Conservation (phyloP, 2,329 filamentous ascomycete genomes). For the Penicillium sp. region DNA sequence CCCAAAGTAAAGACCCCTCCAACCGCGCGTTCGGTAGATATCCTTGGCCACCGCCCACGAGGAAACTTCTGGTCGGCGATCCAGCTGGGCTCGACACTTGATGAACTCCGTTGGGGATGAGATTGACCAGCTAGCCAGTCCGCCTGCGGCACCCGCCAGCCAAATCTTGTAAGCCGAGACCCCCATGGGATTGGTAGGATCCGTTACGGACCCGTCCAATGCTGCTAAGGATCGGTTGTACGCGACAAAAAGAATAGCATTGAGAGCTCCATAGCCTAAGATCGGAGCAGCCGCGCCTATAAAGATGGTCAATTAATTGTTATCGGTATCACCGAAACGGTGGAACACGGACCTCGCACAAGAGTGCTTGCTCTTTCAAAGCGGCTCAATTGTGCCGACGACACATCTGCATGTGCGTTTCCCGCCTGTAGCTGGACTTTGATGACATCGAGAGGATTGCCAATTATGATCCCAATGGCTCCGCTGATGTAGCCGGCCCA, state of each 20-base stretch:
- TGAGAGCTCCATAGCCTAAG: slow-evolving; percentile 85
- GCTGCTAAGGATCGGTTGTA: slow-evolving; percentile 80
- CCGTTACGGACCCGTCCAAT: slow-evolving; percentile 49
- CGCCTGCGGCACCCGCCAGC: slow-evolving; percentile 76
- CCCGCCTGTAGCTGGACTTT: slow-evolving; percentile 80
- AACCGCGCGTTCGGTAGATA: slow-evolving; percentile 58
- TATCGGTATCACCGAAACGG: too few relatives aligned
- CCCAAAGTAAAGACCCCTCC: slow-evolving; percentile 76
- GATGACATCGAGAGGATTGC: slow-evolving; percentile 78
- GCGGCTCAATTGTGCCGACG: slow-evolving; percentile 29
- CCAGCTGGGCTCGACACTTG: slow-evolving; percentile 84
- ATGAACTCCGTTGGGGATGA: slow-evolving; percentile 87
- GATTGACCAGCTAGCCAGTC: slow-evolving; percentile 80
- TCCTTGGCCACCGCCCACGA: slow-evolving; percentile 65
- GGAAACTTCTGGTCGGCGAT: slow-evolving; percentile 47
- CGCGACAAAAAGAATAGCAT: slow-evolving; percentile 83
- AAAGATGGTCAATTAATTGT: slow-evolving; percentile 7
- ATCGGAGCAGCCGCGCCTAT: slow-evolving; percentile 79
- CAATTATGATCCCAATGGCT: slow-evolving; percentile 79
- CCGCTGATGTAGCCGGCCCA: slow-evolving; percentile 92
- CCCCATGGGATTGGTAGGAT: slow-evolving; percentile 46
- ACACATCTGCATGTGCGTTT: slow-evolving; percentile 24
- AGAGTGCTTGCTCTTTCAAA: slow-evolving; percentile 39
- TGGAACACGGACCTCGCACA: slow-evolving; percentile 37
- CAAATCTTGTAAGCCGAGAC: slow-evolving; percentile 66